Evolutionary conservation across 2,329 filamentous ascomycete species (phyloP).

Genomic region (Madurella mycetomatis): DNA sequence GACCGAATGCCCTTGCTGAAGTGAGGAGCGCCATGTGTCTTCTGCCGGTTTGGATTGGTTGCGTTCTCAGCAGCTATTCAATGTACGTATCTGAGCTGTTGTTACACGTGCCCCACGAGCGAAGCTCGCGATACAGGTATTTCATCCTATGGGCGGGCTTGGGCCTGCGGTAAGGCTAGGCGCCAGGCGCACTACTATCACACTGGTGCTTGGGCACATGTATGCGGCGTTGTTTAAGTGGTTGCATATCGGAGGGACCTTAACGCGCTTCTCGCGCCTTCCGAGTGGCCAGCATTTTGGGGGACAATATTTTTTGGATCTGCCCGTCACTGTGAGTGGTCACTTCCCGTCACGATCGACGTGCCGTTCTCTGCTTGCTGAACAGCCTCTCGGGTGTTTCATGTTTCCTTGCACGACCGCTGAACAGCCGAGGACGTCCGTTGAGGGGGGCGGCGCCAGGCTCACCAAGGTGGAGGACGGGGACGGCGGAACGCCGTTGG

Average conservation of each 20-base stretch:
- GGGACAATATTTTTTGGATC: slow-evolving; percentile 4
- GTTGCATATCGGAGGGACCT: slow-evolving; percentile 19
- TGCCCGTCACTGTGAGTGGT: slow-evolving; percentile 17
- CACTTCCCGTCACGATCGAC: slow-evolving; percentile 17
- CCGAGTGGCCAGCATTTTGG: slow-evolving; percentile 16
- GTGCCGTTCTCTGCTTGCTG: slow-evolving; percentile 3
- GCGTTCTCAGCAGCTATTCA: not conserved
- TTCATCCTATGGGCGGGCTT: too few relatives aligned
- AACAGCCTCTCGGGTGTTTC: slow-evolving; percentile 21
- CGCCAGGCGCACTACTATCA: slow-evolving; percentile 3
- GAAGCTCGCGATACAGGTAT: too few relatives aligned
- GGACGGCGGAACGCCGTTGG: slow-evolving; percentile 3
- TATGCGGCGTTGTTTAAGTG: slow-evolving; percentile 20
- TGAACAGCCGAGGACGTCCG: slow-evolving; percentile 1
- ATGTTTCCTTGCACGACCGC: slow-evolving; percentile 20
- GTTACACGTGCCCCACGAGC: not conserved
- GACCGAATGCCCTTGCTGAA: too few relatives aligned
- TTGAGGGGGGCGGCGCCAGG: not conserved
- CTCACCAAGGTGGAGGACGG: not conserved
- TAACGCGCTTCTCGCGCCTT: slow-evolving; percentile 10
- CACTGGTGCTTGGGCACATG: slow-evolving; percentile 7
- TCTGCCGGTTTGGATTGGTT: not conserved
- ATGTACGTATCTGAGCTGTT: not conserved
- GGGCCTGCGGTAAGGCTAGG: not conserved
- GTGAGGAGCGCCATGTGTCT: not conserved